Conservation (phyloP, 1,284 basidiomycete genomes). For the Ceratobasidium sp. region DNA sequence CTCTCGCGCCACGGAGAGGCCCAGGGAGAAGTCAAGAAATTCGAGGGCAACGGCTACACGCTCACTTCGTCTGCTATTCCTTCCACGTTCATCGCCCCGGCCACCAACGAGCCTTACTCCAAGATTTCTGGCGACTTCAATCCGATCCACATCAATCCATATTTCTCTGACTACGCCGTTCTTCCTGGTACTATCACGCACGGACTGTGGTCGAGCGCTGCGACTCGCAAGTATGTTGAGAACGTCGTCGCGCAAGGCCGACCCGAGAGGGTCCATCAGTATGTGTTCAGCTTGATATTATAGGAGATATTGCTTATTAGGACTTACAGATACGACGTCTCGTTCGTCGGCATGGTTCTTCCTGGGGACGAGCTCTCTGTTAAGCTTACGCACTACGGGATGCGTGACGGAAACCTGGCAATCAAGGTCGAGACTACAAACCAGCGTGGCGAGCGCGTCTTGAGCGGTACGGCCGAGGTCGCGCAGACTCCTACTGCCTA, state of each 20-base stretch:
- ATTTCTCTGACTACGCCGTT: conserved; percentile 94
- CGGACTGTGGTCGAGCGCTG: conserved; percentile 97
- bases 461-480: conserved; percentile 69
- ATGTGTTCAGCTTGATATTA: conserved; percentile 57
- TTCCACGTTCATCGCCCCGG: conserved; percentile 68
- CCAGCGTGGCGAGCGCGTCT: conserved; percentile 86
- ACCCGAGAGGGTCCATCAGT: conserved; percentile 90
- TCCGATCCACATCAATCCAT: conserved; percentile 98
- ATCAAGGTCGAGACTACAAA: conserved; percentile 93
- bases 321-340: conserved; percentile 81
- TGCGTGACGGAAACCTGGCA: conserved; percentile 93
- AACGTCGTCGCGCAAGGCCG: conserved; percentile 93
- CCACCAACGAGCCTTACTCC: conserved; percentile 81
- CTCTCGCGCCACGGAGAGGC: conserved; percentile 89
- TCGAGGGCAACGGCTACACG: conserved; percentile 89
- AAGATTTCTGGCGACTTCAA: conserved; percentile 95
- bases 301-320: conserved; percentile 46
- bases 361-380: conserved; percentile 91
- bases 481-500: conserved; percentile 94
- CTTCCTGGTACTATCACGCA: conserved; percentile 98
- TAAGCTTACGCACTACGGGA: conserved; percentile 90
- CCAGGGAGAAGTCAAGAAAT: conserved; percentile 81
- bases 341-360: conserved; percentile 98
- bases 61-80: conserved; percentile 72
- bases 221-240: conserved; percentile 93